Percentiles rank a stretch among this genome's conserved stretches.
Evolutionary conservation across 768 basidiomycete genomes (phyloP).

Genomic region (Boletus pseudopeckii): DNA sequence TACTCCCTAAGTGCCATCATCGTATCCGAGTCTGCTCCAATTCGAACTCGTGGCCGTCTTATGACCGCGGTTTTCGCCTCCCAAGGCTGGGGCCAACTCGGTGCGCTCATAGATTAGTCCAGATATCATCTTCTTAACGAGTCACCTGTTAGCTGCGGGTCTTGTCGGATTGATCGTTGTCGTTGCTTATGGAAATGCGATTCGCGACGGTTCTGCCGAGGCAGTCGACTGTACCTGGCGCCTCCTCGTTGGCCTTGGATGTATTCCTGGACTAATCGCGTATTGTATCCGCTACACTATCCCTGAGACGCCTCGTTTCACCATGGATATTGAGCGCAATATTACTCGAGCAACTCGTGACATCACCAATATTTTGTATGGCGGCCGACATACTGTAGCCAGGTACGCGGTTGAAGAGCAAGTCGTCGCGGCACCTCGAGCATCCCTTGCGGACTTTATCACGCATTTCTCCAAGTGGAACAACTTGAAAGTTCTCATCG

Average conservation of each 20-base stretch:
- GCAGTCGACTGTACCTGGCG: slow-evolving; percentile 81
- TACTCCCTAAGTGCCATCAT: slow-evolving; percentile 83
- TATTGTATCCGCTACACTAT: slow-evolving; percentile 90
- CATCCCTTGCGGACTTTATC: slow-evolving; percentile 62
- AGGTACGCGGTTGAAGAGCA: slow-evolving; percentile 45
- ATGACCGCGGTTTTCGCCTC: slow-evolving; percentile 84
- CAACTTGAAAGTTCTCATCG: slow-evolving; percentile 76
- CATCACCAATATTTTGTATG: slow-evolving; percentile 59
- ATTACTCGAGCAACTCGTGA: slow-evolving; percentile 69
- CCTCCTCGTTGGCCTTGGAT: slow-evolving; percentile 82
- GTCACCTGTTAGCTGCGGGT: slow-evolving; percentile 47
- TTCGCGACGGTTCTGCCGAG: slow-evolving; percentile 42
- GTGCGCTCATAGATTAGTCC: slow-evolving; percentile 35
- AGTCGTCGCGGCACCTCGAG: slow-evolving; percentile 60
- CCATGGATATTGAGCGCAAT: slow-evolving; percentile 86
- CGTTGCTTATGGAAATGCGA: slow-evolving; percentile 56
- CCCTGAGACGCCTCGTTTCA: slow-evolving; percentile 87
- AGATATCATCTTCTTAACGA: not conserved
- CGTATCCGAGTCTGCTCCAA: slow-evolving; percentile 84
- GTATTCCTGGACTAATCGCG: slow-evolving; percentile 71
- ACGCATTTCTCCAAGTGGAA: slow-evolving; percentile 67
- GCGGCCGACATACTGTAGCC: slow-evolving; percentile 40
- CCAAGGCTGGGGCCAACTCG: slow-evolving; percentile 89
- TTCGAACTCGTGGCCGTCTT: slow-evolving; percentile 73
- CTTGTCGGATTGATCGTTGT: slow-evolving; percentile 63